phyloP scores from a whole-genome alignment of 768 basidiomycete genomes.

The Botryobasidium botryosum region DNA sequence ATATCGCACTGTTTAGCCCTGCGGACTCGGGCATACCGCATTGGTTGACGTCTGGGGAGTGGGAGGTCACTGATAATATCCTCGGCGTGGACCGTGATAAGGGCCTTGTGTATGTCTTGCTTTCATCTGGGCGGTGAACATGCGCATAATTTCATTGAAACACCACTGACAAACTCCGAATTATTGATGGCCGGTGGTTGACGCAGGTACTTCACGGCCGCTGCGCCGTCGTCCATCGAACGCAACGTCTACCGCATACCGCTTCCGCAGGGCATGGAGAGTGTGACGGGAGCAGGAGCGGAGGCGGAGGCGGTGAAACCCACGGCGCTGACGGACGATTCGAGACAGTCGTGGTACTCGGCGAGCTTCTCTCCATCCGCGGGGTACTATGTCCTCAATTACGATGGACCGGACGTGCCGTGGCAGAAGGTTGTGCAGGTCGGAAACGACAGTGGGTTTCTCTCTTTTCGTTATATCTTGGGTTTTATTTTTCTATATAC shows the following conservation, averaged over 20 bases:
- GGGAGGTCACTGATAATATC: constrained; percentile 76
- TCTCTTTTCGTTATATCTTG: too few species aligned
- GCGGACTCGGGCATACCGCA: constrained; percentile 47
- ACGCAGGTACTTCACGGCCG: constrained; percentile 79
- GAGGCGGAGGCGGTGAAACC: constrained; percentile 11
- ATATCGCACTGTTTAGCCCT: constrained; percentile 82
- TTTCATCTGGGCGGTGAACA: too few species aligned
- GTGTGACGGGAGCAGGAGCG: constrained; percentile 19
- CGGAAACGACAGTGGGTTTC: constrained; percentile 28
- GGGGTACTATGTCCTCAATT: constrained; percentile 68
- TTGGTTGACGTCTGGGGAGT: constrained; percentile 74
- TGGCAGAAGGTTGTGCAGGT: constrained; percentile 67
- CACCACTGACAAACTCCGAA: constrained; percentile 1
- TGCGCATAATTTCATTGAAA: too few species aligned
- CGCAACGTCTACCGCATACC: constrained; percentile 70
- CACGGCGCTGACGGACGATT: constrained; percentile 18
- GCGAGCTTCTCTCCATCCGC: constrained; percentile 71
- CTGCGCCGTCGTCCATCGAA: constrained; percentile 63
- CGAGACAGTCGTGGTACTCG: constrained; percentile 36
- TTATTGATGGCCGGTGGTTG: too few species aligned
- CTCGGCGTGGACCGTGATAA: constrained; percentile 49
- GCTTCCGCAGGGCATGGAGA: too few species aligned
- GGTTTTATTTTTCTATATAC: background rate
- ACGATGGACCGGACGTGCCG: constrained; percentile 68
- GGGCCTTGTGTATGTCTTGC: constrained; percentile 47